phyloP scores from a whole-genome alignment of 1,139 yeast genomes.

The Magnusiomyces paraingens region DNA sequence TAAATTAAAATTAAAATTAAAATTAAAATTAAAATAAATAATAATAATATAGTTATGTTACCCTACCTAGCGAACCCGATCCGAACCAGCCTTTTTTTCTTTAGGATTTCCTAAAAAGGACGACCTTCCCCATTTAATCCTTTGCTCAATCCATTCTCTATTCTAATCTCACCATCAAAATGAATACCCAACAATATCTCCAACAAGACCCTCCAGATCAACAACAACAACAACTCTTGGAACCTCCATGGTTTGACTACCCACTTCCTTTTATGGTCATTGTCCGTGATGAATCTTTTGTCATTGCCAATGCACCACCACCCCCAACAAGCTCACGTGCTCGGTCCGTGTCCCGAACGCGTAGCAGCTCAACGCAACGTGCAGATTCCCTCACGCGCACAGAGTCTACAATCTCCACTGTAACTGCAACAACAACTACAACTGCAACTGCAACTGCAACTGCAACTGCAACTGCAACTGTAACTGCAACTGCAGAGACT shows the following conservation, averaged over 20 bases:
- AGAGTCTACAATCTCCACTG: constrained; percentile 2
- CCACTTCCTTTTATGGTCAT: constrained; percentile 26
- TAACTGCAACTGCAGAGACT: background rate
- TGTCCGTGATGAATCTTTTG: constrained; percentile 19
- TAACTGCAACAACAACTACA: constrained; percentile 1
- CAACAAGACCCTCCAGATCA: background rate
- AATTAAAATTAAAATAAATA: too few species aligned
- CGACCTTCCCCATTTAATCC: background rate
- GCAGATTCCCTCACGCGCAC: constrained; percentile 3
- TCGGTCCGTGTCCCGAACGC: too few species aligned
- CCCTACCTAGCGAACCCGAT: too few species aligned
- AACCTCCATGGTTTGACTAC: constrained; percentile 20
- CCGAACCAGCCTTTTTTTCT: background rate
- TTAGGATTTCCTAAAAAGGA: background rate
- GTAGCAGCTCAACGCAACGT: too few species aligned
- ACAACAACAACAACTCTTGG: background rate
- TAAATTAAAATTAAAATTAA: too few species aligned
- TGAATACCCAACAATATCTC: background rate
- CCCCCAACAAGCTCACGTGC: too few species aligned
- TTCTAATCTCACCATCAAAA: background rate
- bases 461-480: background rate
- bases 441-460: constrained; percentile 1
- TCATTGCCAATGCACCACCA: background rate
- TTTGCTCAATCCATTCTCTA: background rate
- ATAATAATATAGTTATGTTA: too few species aligned